Percentiles rank a stretch among this genome's conserved stretches.
Conservation (phyloP, 2,329 filamentous ascomycete species). For the Nemania abortiva region DNA sequence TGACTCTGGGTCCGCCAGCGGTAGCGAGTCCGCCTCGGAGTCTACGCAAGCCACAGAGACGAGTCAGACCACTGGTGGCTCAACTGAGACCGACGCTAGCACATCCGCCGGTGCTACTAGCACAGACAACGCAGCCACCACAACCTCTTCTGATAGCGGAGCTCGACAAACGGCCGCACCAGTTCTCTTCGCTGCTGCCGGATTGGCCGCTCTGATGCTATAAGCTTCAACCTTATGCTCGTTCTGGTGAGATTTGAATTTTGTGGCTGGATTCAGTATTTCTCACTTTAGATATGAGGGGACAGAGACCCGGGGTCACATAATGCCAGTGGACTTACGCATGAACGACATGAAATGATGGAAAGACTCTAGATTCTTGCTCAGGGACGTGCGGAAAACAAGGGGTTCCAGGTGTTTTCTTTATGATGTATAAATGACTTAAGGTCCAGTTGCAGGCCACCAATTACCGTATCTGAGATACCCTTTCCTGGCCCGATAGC, state of each 20-base stretch:
- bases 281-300: conserved; percentile 42
- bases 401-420: conserved; percentile 43
- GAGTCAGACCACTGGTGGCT: conserved; percentile 39
- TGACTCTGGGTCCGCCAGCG: conserved; percentile 38
- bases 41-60: conserved; percentile 42
- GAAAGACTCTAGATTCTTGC: conserved; percentile 40
- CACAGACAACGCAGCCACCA: conserved; percentile 25
- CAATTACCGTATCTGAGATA: conserved; percentile 51
- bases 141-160: conserved; percentile 20
- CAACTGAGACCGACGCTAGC: conserved; percentile 42
- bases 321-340: conserved; percentile 45
- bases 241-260: conserved; percentile 31
- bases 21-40: conserved; percentile 40
- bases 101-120: conserved; percentile 40
- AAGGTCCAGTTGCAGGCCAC: conserved; percentile 41
- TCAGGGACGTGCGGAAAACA: conserved; percentile 44
- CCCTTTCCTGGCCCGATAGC: conserved; percentile 46
- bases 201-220: conserved; percentile 48
- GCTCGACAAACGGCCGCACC: conserved; percentile 49
- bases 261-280: conserved; percentile 41
- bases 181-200: conserved; percentile 48
- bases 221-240: conserved; percentile 33
- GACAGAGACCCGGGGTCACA: conserved; percentile 40
- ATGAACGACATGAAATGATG: conserved; percentile 40
- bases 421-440: conserved; percentile 52